Base-by-base conservation (phyloP, 2,329 filamentous ascomycete genomes). In the Ophiobolus disseminans region DNA sequence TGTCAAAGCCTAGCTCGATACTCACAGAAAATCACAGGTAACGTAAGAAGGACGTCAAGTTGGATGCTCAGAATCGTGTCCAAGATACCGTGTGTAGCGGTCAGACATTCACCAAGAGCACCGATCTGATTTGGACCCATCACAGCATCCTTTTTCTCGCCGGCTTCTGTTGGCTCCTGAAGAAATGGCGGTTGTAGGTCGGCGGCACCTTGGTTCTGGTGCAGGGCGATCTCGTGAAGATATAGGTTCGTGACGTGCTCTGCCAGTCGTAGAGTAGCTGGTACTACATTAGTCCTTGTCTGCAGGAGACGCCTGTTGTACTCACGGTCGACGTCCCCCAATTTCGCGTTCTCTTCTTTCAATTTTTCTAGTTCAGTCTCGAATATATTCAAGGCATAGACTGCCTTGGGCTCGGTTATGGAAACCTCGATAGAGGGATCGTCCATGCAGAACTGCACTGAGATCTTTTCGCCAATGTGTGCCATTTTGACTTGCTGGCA, bases 401-500 rank as follows among this genome's bases (percentile, higher is more conserved):
- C 78, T 7, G 84, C 78, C 54, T 81, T 80, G 1, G 77, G 74
- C 55, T 85, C 82, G 1, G 80, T 75, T 36, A 85, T 80, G 51
- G 74, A 77, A 7, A 84, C 75, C 42, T 74, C 78, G 5, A 77
- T 74, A 1, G 76, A 76, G 5, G 78, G 72, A 53, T 82, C 79
- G 49, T 82, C 79, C 79, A 84, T 83, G 34, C 78, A 77, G 55
- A 85, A 85, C 35, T 81, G 77, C 16, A 77, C 73, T 2, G 79
- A 80, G 26, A 84, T 78, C 53, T 83, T 80, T 56, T 85, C 82
- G 26, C 79, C 80, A 53, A 85, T 82, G 46, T 80, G 80, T 14
- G 80, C 82, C 46, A 86, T 74, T 54, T 80, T 83, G 39, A 83
- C 77, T 68, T 84, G 82, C 56, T 85, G 80, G 47, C 80, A 77